A percentile compares a stretch with the other conserved stretches of the same genome.
Conservation (phyloP, 768 basidiomycete species). For the Sporobolomyces pararoseus region DNA sequence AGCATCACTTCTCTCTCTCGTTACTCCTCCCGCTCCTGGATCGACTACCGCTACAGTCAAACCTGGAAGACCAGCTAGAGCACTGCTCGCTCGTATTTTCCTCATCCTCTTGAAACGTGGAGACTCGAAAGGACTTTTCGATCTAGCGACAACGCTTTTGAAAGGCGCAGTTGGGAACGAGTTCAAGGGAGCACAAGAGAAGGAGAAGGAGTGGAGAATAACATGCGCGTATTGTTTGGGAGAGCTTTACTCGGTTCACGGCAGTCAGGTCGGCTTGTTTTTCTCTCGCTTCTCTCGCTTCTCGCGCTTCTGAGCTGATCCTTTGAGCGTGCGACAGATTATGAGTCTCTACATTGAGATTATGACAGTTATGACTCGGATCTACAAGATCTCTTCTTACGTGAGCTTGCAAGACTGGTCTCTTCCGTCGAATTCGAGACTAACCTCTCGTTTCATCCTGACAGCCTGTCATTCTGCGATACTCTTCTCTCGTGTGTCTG, state of each 20-base stretch:
- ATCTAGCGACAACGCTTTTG: slow-evolving; percentile 73
- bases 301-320: not conserved
- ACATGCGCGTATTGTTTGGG: slow-evolving; percentile 54
- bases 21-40: slow-evolving; percentile 57
- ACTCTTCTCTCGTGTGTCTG: slow-evolving; percentile 70
- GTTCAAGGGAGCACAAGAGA: slow-evolving; percentile 55
- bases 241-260: slow-evolving; percentile 78
- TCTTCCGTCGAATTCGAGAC: not conserved
- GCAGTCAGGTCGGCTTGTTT: slow-evolving; percentile 64
- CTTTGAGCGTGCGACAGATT: slow-evolving; percentile 57
- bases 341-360: slow-evolving; percentile 96
- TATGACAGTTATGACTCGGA: slow-evolving; percentile 61
- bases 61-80: slow-evolving; percentile 81
- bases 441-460: slow-evolving; percentile 2
- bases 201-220: slow-evolving; percentile 67
- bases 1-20: slow-evolving; percentile 62
- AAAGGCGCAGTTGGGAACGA: slow-evolving; percentile 63
- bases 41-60: slow-evolving; percentile 57
- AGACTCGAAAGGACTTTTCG: slow-evolving; percentile 80
- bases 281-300: not conserved
- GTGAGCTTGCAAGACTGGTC: slow-evolving; percentile 54
- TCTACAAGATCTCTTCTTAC: slow-evolving; percentile 63
- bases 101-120: slow-evolving; percentile 68
- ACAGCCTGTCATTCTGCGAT: slow-evolving; percentile 78
- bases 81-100: slow-evolving; percentile 72